Conservation (phyloP, 768 basidiomycete genomes). For the Sistotremastrum suecicum region DNA sequence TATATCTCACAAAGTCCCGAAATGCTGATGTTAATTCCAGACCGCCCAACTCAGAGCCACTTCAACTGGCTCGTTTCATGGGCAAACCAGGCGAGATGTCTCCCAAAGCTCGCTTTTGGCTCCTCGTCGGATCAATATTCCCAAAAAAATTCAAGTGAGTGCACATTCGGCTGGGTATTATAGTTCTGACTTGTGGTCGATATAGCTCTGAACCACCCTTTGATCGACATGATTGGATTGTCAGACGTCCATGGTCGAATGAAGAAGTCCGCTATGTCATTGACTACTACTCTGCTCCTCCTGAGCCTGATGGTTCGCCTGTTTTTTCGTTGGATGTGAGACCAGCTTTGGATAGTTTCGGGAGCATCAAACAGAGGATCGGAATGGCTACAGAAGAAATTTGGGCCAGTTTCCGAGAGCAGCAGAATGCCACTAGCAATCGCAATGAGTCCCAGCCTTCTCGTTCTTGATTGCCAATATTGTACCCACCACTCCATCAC, state of each 20-base stretch:
- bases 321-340: slow-evolving; percentile 93
- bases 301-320: slow-evolving; percentile 80
- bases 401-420: slow-evolving; percentile 31
- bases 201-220: slow-evolving; percentile 82
- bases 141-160: slow-evolving; percentile 83
- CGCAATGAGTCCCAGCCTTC: not conserved
- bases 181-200: slow-evolving; percentile 2
- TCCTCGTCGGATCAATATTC: slow-evolving; percentile 79
- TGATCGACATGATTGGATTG: slow-evolving; percentile 96
- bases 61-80: slow-evolving; percentile 71
- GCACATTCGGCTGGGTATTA: not conserved
- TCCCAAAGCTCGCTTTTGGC: slow-evolving; percentile 81
- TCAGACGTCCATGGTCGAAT: slow-evolving; percentile 65
- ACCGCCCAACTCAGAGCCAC: slow-evolving; percentile 39
- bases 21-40: not conserved
- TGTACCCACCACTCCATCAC: too few species aligned
- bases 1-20: not conserved
- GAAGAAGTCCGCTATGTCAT: slow-evolving; percentile 92
- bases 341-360: slow-evolving; percentile 79
- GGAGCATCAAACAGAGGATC: slow-evolving; percentile 63
- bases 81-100: slow-evolving; percentile 88
- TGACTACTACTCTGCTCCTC: slow-evolving; percentile 93
- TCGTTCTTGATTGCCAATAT: too few species aligned
- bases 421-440: not conserved
- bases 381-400: slow-evolving; percentile 51